Evolutionary conservation across 2,329 filamentous ascomycete genomes (phyloP).

Genomic region (Fusarium pseudograminearum): DNA sequence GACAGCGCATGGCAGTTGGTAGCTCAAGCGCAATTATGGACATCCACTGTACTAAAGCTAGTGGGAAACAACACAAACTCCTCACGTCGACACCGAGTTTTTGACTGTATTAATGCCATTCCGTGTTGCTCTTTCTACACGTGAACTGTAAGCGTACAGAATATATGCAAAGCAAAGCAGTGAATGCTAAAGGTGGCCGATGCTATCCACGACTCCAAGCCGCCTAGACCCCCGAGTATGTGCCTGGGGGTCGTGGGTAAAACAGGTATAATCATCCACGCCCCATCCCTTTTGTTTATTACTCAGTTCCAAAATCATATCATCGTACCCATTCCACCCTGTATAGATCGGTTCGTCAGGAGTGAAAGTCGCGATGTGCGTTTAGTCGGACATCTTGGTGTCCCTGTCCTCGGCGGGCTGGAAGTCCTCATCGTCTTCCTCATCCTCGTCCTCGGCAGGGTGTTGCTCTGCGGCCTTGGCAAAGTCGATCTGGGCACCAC

Average conservation of each 20-base stretch:
- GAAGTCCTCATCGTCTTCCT: constrained; percentile 81
- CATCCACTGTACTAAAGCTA: background rate
- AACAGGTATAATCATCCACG: constrained; percentile 36
- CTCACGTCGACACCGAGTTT: constrained; percentile 1
- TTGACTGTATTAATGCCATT: constrained; percentile 29
- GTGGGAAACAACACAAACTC: background rate
- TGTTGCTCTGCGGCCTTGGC: constrained; percentile 88
- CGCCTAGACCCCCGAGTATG: constrained; percentile 34
- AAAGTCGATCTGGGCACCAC: constrained; percentile 92
- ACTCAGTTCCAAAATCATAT: constrained; percentile 41
- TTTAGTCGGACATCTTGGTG: constrained; percentile 72
- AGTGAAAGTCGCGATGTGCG: background rate
- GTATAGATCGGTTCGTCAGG: constrained; percentile 6
- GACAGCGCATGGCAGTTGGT: constrained; percentile 4
- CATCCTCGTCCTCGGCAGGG: constrained; percentile 79
- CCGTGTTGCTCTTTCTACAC: constrained; percentile 33
- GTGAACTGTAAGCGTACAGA: constrained; percentile 17
- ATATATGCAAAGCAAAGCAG: constrained; percentile 44
- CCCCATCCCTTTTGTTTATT: constrained; percentile 36
- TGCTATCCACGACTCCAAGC: constrained; percentile 39
- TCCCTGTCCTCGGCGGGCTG: constrained; percentile 67
- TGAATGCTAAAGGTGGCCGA: constrained; percentile 31
- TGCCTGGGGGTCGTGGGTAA: constrained; percentile 23
- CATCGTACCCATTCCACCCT: constrained; percentile 31
- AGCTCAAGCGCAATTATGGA: background rate